phyloP scores from a whole-genome alignment of 2,329 filamentous ascomycete genomes.

The Harringtonia aguacate region DNA sequence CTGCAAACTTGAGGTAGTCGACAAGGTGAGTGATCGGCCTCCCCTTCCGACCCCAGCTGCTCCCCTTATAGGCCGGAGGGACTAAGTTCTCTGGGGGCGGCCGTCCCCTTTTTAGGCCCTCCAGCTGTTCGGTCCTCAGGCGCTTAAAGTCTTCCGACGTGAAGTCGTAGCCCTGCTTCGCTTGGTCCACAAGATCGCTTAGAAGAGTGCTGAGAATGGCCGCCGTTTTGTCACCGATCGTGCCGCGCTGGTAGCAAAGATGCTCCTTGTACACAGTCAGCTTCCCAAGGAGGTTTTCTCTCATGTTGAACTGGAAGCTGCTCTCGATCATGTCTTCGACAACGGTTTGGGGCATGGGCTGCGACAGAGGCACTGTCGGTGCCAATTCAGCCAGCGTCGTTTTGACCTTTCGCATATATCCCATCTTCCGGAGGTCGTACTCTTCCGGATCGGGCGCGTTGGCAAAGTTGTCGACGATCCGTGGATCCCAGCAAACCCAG shows the following conservation, averaged over 20 bases:
- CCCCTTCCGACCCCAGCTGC: conserved; percentile 18
- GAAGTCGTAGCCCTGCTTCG: conserved; percentile 45
- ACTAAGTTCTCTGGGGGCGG: conserved; percentile 14
- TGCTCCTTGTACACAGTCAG: conserved; percentile 55
- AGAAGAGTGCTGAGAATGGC: conserved; percentile 40
- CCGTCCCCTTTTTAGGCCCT: conserved; percentile 11
- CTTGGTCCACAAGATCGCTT: conserved; percentile 44
- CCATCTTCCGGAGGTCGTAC: conserved; percentile 32
- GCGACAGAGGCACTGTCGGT: background rate
- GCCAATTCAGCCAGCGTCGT: conserved; percentile 35
- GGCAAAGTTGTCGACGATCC: conserved; percentile 54
- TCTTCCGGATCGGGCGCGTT: conserved; percentile 42
- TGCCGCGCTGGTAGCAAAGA: conserved; percentile 47
- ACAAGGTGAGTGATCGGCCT: conserved; percentile 37
- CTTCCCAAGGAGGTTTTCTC: conserved; percentile 46
- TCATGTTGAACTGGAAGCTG: conserved; percentile 48
- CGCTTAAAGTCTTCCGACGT: conserved; percentile 26
- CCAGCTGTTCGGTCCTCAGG: conserved; percentile 16
- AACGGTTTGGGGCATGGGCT: background rate
- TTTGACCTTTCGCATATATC: conserved; percentile 39
- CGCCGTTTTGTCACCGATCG: conserved; percentile 32
- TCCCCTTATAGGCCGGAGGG: conserved; percentile 33
- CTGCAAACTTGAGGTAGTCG: conserved; percentile 48
- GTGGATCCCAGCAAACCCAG: conserved; percentile 65
- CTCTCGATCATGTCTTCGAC: conserved; percentile 36